These are phyloP conservation scores for Exophiala dermatitidis DNA, from an alignment of 2,329 filamentous ascomycete genomes.

Conservation along the genomic window DNA sequence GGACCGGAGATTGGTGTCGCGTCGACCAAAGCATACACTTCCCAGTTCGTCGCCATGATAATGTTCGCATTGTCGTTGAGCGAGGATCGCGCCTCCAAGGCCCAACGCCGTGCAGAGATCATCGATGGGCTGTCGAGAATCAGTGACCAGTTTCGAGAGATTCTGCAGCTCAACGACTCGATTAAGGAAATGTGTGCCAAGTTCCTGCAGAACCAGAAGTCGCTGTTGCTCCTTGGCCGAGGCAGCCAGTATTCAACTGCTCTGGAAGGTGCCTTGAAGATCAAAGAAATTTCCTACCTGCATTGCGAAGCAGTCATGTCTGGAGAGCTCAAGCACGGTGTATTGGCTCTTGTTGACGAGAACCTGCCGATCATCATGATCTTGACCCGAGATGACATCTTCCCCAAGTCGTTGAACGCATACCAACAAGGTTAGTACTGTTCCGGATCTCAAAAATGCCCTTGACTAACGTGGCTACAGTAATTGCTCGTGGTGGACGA, in stretches of 20 bases:
- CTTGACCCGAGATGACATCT: slow-evolving; percentile 88
- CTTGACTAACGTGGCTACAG: slow-evolving; percentile 42
- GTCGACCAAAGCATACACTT: slow-evolving; percentile 98
- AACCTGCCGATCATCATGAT: slow-evolving; percentile 99
- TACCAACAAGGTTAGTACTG: slow-evolving; percentile 75
- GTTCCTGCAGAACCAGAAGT: slow-evolving; percentile 96
- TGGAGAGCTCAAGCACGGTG: slow-evolving; percentile 97
- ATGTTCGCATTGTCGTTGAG: slow-evolving; percentile 97
- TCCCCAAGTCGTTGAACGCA: slow-evolving; percentile 98
- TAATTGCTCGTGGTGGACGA: slow-evolving; percentile 90
- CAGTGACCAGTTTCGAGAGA: slow-evolving; percentile 84
- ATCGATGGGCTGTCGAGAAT: slow-evolving; percentile 86
- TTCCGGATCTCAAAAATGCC: slow-evolving; percentile 11
- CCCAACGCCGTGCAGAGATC: slow-evolving; percentile 84
- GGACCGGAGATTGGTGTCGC: slow-evolving; percentile 98
- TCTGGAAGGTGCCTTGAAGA: slow-evolving; percentile 93
- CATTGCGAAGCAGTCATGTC: slow-evolving; percentile 99
- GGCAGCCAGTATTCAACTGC: slow-evolving; percentile 96
- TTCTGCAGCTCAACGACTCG: slow-evolving; percentile 80
- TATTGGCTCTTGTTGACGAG: slow-evolving; percentile 93
- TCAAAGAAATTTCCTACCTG: slow-evolving; percentile 99
- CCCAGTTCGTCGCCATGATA: slow-evolving; percentile 98
- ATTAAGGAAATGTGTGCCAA: slow-evolving; percentile 93
- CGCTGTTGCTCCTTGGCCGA: slow-evolving; percentile 82
- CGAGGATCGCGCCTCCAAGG: slow-evolving; percentile 94